A percentile compares a stretch with the other conserved stretches of the same genome.
phyloP scores from a whole-genome alignment of 2,329 filamentous ascomycete genomes.

The Nemania serpens region DNA sequence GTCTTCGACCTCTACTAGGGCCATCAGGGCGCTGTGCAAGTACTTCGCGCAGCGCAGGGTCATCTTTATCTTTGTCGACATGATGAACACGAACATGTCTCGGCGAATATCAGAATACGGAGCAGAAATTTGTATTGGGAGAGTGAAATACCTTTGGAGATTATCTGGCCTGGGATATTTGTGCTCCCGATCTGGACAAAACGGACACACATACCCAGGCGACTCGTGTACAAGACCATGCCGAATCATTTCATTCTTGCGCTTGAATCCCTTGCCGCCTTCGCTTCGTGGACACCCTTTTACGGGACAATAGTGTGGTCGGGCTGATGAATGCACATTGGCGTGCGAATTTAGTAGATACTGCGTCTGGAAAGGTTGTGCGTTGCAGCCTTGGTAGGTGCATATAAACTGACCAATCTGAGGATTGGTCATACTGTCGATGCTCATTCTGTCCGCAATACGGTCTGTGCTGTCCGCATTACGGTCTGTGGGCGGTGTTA shows the following conservation, averaged over 20 bases:
- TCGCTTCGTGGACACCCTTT: slow-evolving; percentile 65
- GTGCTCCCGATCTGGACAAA: slow-evolving; percentile 91
- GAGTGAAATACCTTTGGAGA: slow-evolving; percentile 72
- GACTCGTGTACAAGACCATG: slow-evolving; percentile 90
- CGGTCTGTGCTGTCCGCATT: slow-evolving; percentile 49
- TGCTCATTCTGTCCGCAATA: slow-evolving; percentile 60
- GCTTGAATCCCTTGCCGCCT: slow-evolving; percentile 70
- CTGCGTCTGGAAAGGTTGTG: slow-evolving; percentile 76
- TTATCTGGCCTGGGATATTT: slow-evolving; percentile 96
- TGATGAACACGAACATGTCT: slow-evolving; percentile 96
- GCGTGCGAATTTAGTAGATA: slow-evolving; percentile 80
- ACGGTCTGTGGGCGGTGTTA: slow-evolving; percentile 26
- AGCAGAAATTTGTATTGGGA: slow-evolving; percentile 6
- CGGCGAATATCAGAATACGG: slow-evolving; percentile 19
- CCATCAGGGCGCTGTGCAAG: slow-evolving; percentile 85
- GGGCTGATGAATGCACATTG: slow-evolving; percentile 69
- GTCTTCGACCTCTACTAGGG: slow-evolving; percentile 76
- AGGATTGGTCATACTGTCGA: slow-evolving; percentile 61
- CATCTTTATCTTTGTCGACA: slow-evolving; percentile 85
- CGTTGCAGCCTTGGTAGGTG: slow-evolving; percentile 65
- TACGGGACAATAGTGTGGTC: slow-evolving; percentile 69
- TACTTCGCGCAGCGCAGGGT: slow-evolving; percentile 78
- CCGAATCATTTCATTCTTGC: slow-evolving; percentile 75
- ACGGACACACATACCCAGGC: slow-evolving; percentile 94
- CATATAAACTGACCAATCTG: slow-evolving; percentile 62